phyloP scores from a whole-genome alignment of 2,329 filamentous ascomycete genomes.

The Pseudogymnoascus sp. region DNA sequence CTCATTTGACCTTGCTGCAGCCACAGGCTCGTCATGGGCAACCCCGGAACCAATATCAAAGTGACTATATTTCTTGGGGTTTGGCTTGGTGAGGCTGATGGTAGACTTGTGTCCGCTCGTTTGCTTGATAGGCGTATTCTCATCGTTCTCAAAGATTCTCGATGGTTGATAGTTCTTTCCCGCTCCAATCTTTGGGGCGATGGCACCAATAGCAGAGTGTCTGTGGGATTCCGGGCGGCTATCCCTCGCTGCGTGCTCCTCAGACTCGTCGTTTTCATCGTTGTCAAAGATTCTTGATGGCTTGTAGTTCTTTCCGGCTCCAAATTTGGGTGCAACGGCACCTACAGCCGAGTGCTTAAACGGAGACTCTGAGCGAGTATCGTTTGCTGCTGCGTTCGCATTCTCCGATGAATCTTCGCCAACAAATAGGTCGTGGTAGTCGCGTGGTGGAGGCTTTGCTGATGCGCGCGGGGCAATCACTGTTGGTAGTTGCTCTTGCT shows the following conservation, averaged over 20 bases:
- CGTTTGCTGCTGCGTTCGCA: constrained; percentile 16
- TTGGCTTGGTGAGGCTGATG: constrained; percentile 46
- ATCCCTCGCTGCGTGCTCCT: constrained; percentile 2
- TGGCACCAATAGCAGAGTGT: constrained; percentile 15
- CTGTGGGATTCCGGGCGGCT: constrained; percentile 11
- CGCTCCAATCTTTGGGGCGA: constrained; percentile 45
- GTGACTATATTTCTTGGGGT: constrained; percentile 75
- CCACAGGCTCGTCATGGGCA: constrained; percentile 37
- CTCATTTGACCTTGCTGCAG: constrained; percentile 24
- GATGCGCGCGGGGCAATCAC: constrained; percentile 56
- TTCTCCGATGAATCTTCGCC: constrained; percentile 30
- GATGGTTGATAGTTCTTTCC: constrained; percentile 55
- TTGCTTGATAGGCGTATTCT: constrained; percentile 35
- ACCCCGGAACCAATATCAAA: constrained; percentile 70
- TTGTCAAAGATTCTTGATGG: constrained; percentile 57
- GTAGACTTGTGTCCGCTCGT: constrained; percentile 35
- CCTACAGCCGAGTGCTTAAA: constrained; percentile 5
- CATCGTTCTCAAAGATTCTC: constrained; percentile 55
- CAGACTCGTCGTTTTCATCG: constrained; percentile 34
- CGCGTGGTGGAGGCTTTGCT: constrained; percentile 60
- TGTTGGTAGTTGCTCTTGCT: constrained; percentile 34
- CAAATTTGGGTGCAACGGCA: constrained; percentile 41
- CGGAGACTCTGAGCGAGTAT: constrained; percentile 19
- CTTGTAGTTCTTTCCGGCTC: constrained; percentile 54
- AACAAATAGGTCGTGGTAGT: constrained; percentile 63